Conservation (phyloP, 164 flowering plant species). For the Brasenia schreberi region DNA sequence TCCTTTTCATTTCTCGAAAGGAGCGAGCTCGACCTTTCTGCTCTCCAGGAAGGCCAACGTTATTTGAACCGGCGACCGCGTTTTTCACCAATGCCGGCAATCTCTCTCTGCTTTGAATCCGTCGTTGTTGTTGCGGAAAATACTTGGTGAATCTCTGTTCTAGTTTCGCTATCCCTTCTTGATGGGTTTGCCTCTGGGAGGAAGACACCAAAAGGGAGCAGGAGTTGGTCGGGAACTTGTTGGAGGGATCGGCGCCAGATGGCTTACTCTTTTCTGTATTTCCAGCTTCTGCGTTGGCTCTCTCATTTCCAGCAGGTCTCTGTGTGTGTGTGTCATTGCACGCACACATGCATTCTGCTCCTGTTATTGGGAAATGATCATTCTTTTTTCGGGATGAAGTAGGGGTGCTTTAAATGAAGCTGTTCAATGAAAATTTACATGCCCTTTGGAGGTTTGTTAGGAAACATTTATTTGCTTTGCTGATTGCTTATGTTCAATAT, state of each 20-base stretch:
- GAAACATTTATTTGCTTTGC: neutral
- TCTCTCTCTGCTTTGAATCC: neutral
- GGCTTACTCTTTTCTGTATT: constrained; percentile 62
- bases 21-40: no score
- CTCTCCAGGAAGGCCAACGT: no score
- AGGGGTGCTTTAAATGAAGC: neutral
- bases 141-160: neutral
- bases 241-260: constrained; percentile 50
- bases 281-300: constrained; percentile 68
- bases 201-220: constrained; percentile 28
- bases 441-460: neutral
- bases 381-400: neutral
- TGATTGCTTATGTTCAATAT: neutral
- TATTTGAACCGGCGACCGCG: no score
- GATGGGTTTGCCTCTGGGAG: constrained; percentile 19
- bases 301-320: constrained; percentile 58
- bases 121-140: neutral
- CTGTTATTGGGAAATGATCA: no score
- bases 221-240: neutral
- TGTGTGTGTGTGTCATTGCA: neutral
- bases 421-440: neutral
- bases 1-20: no score
- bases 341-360: no score
- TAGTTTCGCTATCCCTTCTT: neutral
- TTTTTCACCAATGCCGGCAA: no score